Percentiles rank a stretch among this genome's conserved stretches.
These are phyloP conservation scores for Leccinellum luteum DNA, from an alignment of 768 basidiomycete genomes.

Conservation along the genomic window DNA sequence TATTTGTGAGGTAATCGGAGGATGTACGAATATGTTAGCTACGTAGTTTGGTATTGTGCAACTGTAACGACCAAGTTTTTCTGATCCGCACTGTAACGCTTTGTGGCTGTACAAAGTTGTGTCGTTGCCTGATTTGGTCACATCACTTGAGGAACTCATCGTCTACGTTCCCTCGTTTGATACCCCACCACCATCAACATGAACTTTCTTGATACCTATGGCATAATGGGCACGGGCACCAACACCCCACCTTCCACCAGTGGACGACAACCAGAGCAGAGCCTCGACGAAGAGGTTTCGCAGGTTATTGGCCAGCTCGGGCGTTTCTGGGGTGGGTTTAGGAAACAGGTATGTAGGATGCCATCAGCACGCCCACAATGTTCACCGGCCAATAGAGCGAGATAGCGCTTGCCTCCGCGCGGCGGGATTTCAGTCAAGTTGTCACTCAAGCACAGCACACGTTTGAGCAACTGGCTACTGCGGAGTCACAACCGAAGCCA, in stretches of 20 bases:
- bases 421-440: constrained; percentile 68
- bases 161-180: background rate
- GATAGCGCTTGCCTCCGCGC: constrained; percentile 61
- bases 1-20: background rate
- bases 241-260: constrained; percentile 42
- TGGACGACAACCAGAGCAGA: constrained; percentile 44
- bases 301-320: constrained; percentile 88
- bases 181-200: constrained; percentile 41
- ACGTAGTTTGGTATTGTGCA: background rate
- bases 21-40: constrained; percentile 16
- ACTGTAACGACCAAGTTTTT: background rate
- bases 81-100: no score
- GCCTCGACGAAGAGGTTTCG: constrained; percentile 82
- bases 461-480: constrained; percentile 54
- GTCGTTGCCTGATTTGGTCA: constrained; percentile 18
- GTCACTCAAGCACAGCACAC: constrained; percentile 81
- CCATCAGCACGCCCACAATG: no score
- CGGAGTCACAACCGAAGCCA: constrained; percentile 25
- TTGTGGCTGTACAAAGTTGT: no score
- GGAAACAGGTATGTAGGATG: constrained; percentile 68
- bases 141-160: no score
- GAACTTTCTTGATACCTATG: constrained; percentile 76
- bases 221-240: constrained; percentile 44
- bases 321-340: constrained; percentile 88
- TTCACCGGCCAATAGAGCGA: constrained; percentile 51